phyloP scores from a whole-genome alignment of 768 basidiomycete species.

The Auriscalpium vulgare region DNA sequence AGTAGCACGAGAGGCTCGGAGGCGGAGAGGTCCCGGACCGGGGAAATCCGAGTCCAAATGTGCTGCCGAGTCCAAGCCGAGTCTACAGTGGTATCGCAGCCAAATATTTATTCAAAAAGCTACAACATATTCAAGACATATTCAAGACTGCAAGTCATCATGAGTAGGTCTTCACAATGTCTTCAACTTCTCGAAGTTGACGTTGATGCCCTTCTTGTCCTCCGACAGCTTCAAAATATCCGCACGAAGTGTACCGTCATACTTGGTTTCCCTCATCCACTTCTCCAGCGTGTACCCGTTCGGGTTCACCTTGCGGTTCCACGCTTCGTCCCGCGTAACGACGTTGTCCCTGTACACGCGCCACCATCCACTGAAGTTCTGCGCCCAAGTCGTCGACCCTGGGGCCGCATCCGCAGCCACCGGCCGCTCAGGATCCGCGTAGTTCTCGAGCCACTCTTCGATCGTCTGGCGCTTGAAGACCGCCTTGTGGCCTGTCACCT shows the following conservation, averaged over 20 bases:
- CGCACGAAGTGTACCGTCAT: background rate
- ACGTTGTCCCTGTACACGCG: constrained; percentile 35
- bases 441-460: constrained; percentile 18
- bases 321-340: constrained; percentile 35
- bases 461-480: constrained; percentile 7
- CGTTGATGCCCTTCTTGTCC: too few relatives aligned
- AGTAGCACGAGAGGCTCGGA: too few relatives aligned
- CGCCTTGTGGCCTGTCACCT: constrained; percentile 20
- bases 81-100: too few relatives aligned
- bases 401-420: constrained; percentile 13
- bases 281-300: constrained; percentile 21
- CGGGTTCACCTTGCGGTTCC: constrained; percentile 34
- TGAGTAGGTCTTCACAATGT: too few relatives aligned
- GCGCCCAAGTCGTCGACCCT: constrained; percentile 16
- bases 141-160: too few relatives aligned
- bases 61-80: too few relatives aligned
- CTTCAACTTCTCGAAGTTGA: too few relatives aligned
- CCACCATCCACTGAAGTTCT: constrained; percentile 39
- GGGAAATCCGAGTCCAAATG: too few relatives aligned
- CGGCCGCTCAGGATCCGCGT: constrained; percentile 13
- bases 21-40: too few relatives aligned
- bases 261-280: background rate
- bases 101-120: too few relatives aligned
- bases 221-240: too few relatives aligned
- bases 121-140: too few relatives aligned